These are phyloP conservation scores for Aspergillus hancockii DNA, from an alignment of 495 filamentous ascomycete genomes.

Conservation along the genomic window DNA sequence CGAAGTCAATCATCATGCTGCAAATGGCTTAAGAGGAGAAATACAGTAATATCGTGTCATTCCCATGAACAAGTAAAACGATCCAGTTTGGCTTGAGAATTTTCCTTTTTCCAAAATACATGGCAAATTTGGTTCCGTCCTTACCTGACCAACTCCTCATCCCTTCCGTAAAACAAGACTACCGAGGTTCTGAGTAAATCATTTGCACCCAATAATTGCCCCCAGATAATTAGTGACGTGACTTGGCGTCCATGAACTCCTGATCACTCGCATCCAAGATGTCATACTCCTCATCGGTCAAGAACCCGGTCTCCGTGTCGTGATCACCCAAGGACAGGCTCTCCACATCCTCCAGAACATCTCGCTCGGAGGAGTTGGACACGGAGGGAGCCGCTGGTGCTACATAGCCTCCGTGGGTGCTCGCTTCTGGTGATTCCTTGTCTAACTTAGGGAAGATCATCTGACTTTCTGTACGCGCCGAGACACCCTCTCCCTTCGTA, in stretches of 20 bases:
- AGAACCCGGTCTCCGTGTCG: slow-evolving; percentile 64
- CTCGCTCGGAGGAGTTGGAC: slow-evolving; percentile 48
- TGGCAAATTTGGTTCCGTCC: slow-evolving; percentile 14
- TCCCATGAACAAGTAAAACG: not conserved
- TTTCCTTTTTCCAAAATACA: not conserved
- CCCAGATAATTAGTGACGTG: slow-evolving; percentile 26
- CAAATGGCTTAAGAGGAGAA: slow-evolving; percentile 2
- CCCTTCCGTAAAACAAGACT: slow-evolving; percentile 8
- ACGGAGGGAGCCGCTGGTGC: slow-evolving; percentile 34
- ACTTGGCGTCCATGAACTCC: slow-evolving; percentile 62
- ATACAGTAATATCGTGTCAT: slow-evolving; percentile 8
- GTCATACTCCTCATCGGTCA: slow-evolving; percentile 98
- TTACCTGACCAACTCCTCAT: slow-evolving; percentile 10
- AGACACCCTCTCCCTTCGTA: not conserved
- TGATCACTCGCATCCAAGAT: slow-evolving; percentile 94
- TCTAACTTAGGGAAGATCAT: slow-evolving; percentile 98
- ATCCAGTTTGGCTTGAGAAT: not conserved
- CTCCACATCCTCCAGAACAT: slow-evolving; percentile 68
- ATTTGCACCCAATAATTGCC: not conserved
- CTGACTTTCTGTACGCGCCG: slow-evolving; percentile 51
- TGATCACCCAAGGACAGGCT: slow-evolving; percentile 63
- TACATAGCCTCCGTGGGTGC: slow-evolving; percentile 63
- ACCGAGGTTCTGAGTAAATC: slow-evolving; percentile 4
- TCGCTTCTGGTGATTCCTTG: slow-evolving; percentile 85
- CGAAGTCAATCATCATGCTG: not conserved